Base-by-base conservation (phyloP, 495 filamentous ascomycete species). In the Wilcoxina mikolae region DNA sequence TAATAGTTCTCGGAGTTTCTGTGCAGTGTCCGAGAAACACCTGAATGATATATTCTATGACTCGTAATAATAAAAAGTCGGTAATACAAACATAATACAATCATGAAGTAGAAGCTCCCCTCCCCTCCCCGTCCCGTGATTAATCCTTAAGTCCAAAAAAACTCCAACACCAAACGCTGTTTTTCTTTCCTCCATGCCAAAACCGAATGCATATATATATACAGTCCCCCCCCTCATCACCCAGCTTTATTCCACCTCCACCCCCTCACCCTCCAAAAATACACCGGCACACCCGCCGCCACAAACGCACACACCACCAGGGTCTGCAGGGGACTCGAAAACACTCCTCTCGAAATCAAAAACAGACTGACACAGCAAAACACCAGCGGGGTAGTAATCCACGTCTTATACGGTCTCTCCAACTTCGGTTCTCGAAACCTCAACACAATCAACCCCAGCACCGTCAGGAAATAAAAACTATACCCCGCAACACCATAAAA, bases 291-390 rank as follows among this genome's bases (percentile, higher is more conserved):
- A 0, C 91, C 93, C 3, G 77, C 83, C 27, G 78, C 72, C 55
- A 95, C 82, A 65, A 95, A 96, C 2, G 68, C 81, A 2, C 94
- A 72, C 22, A 96, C 91, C 27, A 87, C 77, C 24, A 94, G 58
- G 15, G 89, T 89, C 74, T 95, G 87, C 54, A 88, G 53, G n/a
- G 91, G 91, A 65, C 89, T 79, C 7, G 87, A 78, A 64, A 96
- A 89, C 20, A 96, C 75, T 0, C 87, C 87, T 48, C 91, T 76
- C 58, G 79, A 87, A 24, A 98, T 74, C 59, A 98, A 68, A 66
- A 98, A 98, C 57, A 98, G 65, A 65, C 85, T 94, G 12, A 98
- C 91, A 61, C 91, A 98, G 76, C 91, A 98, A 67, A 98, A 98
- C 47, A 95, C 86, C 43, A 98, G 91, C 2, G 91, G 91, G 31